A percentile compares a stretch with the other conserved stretches of the same genome.
Evolutionary conservation across 78 protist genomes (phyloP).

Genomic region (Pelomyxa schiedti): DNA sequence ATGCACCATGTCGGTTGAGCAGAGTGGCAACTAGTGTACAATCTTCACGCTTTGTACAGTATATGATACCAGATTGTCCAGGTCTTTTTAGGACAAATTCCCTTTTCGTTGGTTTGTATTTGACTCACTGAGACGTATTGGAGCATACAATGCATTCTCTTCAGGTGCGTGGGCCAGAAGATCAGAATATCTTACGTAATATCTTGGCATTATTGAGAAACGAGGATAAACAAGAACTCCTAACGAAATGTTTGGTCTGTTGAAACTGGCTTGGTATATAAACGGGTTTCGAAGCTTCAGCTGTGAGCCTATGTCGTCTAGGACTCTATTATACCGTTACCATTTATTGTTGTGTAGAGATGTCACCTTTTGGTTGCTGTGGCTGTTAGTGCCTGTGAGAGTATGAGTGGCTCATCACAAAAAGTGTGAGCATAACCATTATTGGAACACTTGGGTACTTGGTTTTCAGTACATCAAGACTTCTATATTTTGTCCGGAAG

Average conservation of each 20-base stretch:
- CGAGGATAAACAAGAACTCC: too few relatives aligned
- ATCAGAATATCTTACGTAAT: slow-evolving; percentile 6
- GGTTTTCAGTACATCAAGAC: neutral
- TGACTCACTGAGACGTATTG: too few relatives aligned
- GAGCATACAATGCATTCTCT: too few relatives aligned
- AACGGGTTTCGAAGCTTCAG: neutral
- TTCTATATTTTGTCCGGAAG: slow-evolving; percentile 7
- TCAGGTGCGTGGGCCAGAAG: too few relatives aligned
- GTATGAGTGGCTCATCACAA: neutral
- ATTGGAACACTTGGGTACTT: slow-evolving; percentile 10
- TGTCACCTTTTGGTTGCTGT: slow-evolving; percentile 21
- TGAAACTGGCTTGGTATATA: neutral
- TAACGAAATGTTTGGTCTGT: slow-evolving; percentile 18
- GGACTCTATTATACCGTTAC: neutral
- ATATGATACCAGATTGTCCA: neutral
- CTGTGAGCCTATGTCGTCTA: neutral
- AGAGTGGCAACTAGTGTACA: too few relatives aligned
- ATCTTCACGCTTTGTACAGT: neutral
- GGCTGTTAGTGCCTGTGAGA: slow-evolving; percentile 30
- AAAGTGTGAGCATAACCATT: neutral
- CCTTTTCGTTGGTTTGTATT: too few relatives aligned
- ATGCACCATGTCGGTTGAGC: too few relatives aligned
- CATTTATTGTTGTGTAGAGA: neutral
- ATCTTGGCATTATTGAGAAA: too few relatives aligned
- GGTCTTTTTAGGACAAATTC: too few relatives aligned